Percentiles rank a stretch among this genome's conserved stretches.
These are phyloP conservation scores for Mortierella hygrophila DNA, from an alignment of 192 early-diverging fungal genomes.

Conservation along the genomic window DNA sequence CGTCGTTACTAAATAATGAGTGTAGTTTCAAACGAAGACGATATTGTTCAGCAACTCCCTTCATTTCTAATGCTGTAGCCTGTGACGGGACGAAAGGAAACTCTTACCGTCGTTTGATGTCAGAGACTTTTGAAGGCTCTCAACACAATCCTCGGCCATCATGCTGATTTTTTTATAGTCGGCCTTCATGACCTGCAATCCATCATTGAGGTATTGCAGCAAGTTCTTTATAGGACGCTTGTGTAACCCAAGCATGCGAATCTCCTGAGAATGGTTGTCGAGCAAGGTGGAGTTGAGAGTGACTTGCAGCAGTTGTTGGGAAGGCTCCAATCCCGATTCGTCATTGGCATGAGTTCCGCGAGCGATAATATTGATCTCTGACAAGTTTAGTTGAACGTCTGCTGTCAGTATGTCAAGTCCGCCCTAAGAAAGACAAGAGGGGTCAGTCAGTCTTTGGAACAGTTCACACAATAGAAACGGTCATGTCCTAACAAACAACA, in stretches of 20 bases:
- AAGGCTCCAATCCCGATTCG: not conserved
- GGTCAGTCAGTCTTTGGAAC: too few relatives aligned
- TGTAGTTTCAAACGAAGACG: not conserved
- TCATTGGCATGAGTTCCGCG: not conserved
- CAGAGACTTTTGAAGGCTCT: constrained; percentile 19
- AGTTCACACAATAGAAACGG: not conserved
- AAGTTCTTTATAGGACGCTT: constrained; percentile 18
- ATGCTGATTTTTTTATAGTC: constrained; percentile 30
- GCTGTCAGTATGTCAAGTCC: constrained; percentile 16
- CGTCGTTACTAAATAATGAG: constrained; percentile 18
- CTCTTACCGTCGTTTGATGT: constrained; percentile 28
- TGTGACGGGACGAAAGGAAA: not conserved
- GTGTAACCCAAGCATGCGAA: constrained; percentile 24
- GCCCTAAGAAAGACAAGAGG: not conserved
- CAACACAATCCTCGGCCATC: constrained; percentile 23
- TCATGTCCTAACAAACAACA: not conserved
- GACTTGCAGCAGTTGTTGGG: constrained; percentile 14
- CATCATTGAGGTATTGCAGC: constrained; percentile 28
- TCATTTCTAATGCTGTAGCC: too few relatives aligned
- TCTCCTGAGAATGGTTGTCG: constrained; percentile 21
- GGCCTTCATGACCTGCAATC: constrained; percentile 22
- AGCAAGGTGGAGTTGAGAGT: constrained; percentile 17
- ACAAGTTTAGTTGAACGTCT: constrained; percentile 25
- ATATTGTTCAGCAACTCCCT: not conserved
- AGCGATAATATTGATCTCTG: constrained; percentile 27